Evolutionary conservation across 2,329 filamentous ascomycete species (phyloP), one percentile per base, ranked within the genome.

Genomic region (Diaporthe eres): DNA sequence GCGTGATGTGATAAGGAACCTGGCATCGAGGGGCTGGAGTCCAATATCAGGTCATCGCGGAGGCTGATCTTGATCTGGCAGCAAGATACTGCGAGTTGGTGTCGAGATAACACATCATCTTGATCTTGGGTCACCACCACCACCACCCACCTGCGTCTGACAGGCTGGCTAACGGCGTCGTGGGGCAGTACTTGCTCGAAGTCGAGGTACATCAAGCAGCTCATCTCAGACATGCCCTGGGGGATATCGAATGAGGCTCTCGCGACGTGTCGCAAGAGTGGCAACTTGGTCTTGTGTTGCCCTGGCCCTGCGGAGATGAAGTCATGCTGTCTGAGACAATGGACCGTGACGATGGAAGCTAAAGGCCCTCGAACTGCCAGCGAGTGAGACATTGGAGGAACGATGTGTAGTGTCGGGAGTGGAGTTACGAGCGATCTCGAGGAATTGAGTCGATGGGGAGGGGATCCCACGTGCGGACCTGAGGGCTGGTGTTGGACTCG

Each of bases 321-420:
- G 71, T 65, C 71, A 73, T 73, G 12, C 12, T 65, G 71, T 47
- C 58, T 73, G 58, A 73, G 49, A 73, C 71, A 55, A 7, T 44
- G 58, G n/a, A 22, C 37, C 47, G 71, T 73, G 71, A 67, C 49
- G 51, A 42, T 4, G 47, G 71, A 57, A 15, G 71, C 15, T 44
- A 44, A 65, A 55, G 58, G 47, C 47, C 37, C 58, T 44, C 71
- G 44, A 63, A 73, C 58, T 73, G 71, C 71, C 71, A 73, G n/a
- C 71, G 57, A 65, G 47, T 73, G 58, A 73, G 58, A 73, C 71
- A 73, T 22, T 15, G 3, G 47, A 2, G 47, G 71, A 53, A 70
- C 65, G 47, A 47, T 65, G 71, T 44, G 71, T 73, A 12, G 37
- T 34, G 49, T 12, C 7, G 8, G 37, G 25, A 49, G 71, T 73